Evolutionary conservation across 2,329 filamentous ascomycete species (phyloP).

Genomic region (Fusarium decemcellulare): DNA sequence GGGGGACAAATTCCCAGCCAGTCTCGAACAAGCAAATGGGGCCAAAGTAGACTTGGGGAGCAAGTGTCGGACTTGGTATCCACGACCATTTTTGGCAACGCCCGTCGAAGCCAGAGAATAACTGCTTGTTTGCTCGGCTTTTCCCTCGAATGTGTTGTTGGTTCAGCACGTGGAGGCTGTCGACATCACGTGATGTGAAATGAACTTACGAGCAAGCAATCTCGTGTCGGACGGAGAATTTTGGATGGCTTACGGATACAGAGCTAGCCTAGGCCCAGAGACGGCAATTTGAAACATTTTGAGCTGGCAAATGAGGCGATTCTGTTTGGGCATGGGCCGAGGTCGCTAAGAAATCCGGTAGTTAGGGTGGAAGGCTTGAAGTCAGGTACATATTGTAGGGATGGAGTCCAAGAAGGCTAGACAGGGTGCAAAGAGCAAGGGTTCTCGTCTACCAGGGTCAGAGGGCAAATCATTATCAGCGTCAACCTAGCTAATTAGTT

Average conservation of each 20-base stretch:
- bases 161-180: neutral
- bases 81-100: conserved; percentile 1
- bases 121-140: conserved; percentile 10
- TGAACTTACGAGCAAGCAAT: neutral
- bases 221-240: neutral
- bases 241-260: neutral
- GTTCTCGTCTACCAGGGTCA: conserved; percentile 7
- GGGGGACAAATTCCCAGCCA: neutral
- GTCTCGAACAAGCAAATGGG: neutral
- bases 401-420: conserved; percentile 12
- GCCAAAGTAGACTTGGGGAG: conserved; percentile 5
- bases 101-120: no score
- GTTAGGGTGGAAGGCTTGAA: conserved; percentile 20
- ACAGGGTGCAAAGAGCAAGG: conserved; percentile 15
- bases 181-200: conserved; percentile 30
- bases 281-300: conserved; percentile 9
- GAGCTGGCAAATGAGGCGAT: conserved; percentile 9
- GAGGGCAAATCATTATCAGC: conserved; percentile 20
- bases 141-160: neutral
- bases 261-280: neutral
- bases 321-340: conserved; percentile 18
- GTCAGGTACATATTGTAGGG: neutral
- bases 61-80: conserved; percentile 1
- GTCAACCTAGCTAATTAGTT: conserved; percentile 1
- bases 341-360: conserved; percentile 24